Conservation (phyloP, 495 filamentous ascomycete genomes). For the Gamarada debralockiae region DNA sequence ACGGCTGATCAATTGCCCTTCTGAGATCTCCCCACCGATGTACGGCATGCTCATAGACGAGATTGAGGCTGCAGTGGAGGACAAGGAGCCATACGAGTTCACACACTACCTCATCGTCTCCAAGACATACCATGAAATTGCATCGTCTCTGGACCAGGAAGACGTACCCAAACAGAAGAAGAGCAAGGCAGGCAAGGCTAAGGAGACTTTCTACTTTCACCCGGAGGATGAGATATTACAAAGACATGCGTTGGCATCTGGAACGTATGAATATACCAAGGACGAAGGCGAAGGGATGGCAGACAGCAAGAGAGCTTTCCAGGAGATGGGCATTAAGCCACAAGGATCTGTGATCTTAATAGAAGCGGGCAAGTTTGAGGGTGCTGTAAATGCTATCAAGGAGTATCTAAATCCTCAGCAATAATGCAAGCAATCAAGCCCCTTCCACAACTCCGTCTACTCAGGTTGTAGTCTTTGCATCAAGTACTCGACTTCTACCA, state of each 20-base stretch:
- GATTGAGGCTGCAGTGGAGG: constrained; percentile 82
- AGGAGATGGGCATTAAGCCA: constrained; percentile 85
- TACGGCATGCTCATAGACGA: constrained; percentile 94
- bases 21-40: constrained; percentile 90
- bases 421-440: constrained; percentile 1
- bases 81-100: constrained; percentile 91
- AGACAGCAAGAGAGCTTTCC: constrained; percentile 91
- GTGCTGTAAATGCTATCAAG: constrained; percentile 63
- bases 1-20: constrained; percentile 90
- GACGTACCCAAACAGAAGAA: constrained; percentile 70
- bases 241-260: constrained; percentile 60
- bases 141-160: constrained; percentile 70
- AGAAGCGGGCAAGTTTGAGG: constrained; percentile 62
- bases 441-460: constrained; percentile 13
- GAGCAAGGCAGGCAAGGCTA: constrained; percentile 57
- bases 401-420: constrained; percentile 58
- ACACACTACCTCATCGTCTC: constrained; percentile 89
- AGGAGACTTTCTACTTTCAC: constrained; percentile 81
- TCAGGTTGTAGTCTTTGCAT: constrained; percentile 75
- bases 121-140: constrained; percentile 85
- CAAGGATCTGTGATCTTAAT: constrained; percentile 77
- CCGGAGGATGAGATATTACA: constrained; percentile 93
- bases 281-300: constrained; percentile 70
- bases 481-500: constrained; percentile 95
- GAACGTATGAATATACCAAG: constrained; percentile 71